Evolutionary conservation across 2,329 filamentous ascomycete species (phyloP).

Genomic region (Colletotrichum agaves): DNA sequence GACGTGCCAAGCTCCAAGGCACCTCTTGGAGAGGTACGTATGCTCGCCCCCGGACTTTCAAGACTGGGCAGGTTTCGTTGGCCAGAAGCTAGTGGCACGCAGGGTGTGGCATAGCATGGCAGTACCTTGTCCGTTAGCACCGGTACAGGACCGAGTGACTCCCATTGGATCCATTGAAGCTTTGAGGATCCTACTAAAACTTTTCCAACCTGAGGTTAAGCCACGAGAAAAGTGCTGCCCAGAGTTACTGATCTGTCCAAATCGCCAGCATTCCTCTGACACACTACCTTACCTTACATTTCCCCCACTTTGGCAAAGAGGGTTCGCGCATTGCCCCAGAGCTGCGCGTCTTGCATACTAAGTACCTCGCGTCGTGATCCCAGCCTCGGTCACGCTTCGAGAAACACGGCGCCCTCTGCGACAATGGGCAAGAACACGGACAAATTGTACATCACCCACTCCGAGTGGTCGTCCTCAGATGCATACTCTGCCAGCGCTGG

Average conservation of each 20-base stretch:
- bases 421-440: slow-evolving; percentile 61
- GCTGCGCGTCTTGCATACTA: too few relatives aligned
- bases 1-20: slow-evolving; percentile 33
- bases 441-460: slow-evolving; percentile 84
- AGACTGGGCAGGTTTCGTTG: slow-evolving; percentile 13
- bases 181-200: too few relatives aligned
- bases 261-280: too few relatives aligned
- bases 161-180: background rate
- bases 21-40: slow-evolving; percentile 14
- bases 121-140: too few relatives aligned
- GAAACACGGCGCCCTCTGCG: background rate
- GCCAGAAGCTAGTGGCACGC: background rate
- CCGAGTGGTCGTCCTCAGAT: slow-evolving; percentile 94
- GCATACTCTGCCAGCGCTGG: slow-evolving; percentile 85
- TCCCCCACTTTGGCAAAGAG: too few relatives aligned
- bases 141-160: background rate
- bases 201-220: too few relatives aligned
- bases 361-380: background rate
- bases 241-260: too few relatives aligned
- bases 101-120: too few relatives aligned
- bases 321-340: too few relatives aligned
- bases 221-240: too few relatives aligned
- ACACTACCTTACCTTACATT: too few relatives aligned
- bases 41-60: slow-evolving; percentile 8
- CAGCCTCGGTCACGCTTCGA: background rate